phyloP scores from a whole-genome alignment of 129 eudicot genomes.

The Pulicaria dysenterica region DNA sequence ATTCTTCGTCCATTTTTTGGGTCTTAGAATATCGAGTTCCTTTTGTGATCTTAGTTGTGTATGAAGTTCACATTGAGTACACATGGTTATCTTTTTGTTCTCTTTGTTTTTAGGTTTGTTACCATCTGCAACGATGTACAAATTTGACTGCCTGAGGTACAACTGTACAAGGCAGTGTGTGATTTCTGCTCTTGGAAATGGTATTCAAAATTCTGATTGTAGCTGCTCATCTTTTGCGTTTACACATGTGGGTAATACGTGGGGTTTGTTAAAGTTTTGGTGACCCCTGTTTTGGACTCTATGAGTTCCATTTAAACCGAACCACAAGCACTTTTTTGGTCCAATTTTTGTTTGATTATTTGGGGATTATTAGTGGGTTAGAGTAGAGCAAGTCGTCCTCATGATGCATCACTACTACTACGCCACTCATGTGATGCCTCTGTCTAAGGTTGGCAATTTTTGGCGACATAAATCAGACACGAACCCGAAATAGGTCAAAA shows the following conservation, averaged over 20 bases:
- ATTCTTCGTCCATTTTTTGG: background rate
- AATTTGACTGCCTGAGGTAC: background rate
- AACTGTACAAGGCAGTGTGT: background rate
- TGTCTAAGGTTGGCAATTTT: too few species aligned
- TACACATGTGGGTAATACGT: background rate
- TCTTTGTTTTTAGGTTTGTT: background rate
- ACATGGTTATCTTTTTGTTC: background rate
- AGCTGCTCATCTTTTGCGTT: background rate
- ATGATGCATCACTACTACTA: too few species aligned
- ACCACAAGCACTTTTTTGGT: background rate
- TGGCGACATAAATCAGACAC: too few species aligned
- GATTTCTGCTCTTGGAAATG: background rate
- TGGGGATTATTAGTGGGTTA: background rate
- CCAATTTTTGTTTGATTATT: background rate
- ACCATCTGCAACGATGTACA: background rate
- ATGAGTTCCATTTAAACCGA: background rate
- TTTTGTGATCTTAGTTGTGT: background rate
- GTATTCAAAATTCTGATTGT: background rate
- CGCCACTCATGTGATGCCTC: too few species aligned
- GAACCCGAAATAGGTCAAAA: too few species aligned
- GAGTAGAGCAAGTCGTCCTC: too few species aligned
- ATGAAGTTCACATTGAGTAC: background rate
- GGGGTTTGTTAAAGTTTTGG: background rate
- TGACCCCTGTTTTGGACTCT: background rate
- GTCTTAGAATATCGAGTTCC: conserved; percentile 5